Conservation (phyloP, 371 early-diverging fungal genomes). For the Circinella umbellata region DNA sequence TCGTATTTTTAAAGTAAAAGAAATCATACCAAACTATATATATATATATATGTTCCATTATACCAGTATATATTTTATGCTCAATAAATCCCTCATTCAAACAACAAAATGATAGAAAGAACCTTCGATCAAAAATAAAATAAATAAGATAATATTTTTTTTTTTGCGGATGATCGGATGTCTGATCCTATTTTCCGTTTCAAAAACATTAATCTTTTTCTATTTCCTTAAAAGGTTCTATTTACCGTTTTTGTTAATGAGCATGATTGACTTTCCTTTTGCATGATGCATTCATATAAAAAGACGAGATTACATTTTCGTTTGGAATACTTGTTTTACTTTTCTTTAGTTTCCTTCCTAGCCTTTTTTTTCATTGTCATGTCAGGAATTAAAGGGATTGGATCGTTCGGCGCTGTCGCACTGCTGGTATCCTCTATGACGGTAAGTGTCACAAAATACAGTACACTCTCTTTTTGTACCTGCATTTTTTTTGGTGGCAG, state of each 20-base stretch:
- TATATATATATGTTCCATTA: too few relatives aligned
- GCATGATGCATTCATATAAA: constrained; percentile 2
- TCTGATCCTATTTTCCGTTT: background rate
- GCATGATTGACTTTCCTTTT: background rate
- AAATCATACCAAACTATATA: too few relatives aligned
- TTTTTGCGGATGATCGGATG: background rate
- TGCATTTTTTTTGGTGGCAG: too few relatives aligned
- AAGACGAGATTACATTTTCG: background rate
- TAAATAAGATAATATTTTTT: background rate
- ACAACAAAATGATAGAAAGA: background rate
- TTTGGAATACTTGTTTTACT: background rate
- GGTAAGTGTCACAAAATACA: constrained; percentile 25
- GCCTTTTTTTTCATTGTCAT: background rate
- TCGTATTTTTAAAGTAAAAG: too few relatives aligned
- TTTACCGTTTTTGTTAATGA: constrained; percentile 9
- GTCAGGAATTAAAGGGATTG: constrained; percentile 32
- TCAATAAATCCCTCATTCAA: too few relatives aligned
- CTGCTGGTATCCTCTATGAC: constrained; percentile 51
- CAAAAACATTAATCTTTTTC: background rate
- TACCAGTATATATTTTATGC: too few relatives aligned
- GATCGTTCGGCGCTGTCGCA: constrained; percentile 41
- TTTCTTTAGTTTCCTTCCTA: background rate
- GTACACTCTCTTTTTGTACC: background rate
- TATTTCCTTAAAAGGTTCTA: constrained; percentile 12
- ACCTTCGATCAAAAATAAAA: background rate